Base-by-base conservation (phyloP, 1,139 yeast species). In the Pichia sp. region DNA sequence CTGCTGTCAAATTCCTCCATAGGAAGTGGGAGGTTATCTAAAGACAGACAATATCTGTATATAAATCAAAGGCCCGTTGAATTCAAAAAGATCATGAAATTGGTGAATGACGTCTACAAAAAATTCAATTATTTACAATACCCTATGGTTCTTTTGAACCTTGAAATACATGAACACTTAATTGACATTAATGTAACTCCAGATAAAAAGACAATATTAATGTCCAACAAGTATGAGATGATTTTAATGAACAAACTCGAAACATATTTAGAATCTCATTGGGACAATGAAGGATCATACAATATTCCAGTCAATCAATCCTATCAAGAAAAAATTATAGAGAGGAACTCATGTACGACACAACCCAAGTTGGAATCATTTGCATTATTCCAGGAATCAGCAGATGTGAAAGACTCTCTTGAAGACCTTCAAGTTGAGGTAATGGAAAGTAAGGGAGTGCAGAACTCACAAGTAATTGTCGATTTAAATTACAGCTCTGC, bases 151-250 rank as follows among this genome's bases (percentile, higher is more conserved):
- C 73, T 90, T 1, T 64, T 89, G 2, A 77, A 95, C 67, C 62
- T 93, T 40, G 65, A 66, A 8, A 68, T 90, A 11, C 76, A 78
- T 47, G 75, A 86, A 0, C 64, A 68, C 26, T 72, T 75, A 26
- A 69, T 88, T 41, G 99, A 93, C 70, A 77, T 93, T 19, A 93
- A 93, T 69, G 86, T 95, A 1, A 84, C 96, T 0, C 99, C 99
- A 0, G 97, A 93, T 66, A 93, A 93, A 66, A 74, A 95, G 49
- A 79, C 82, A 2, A 75, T 93, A 2, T 66, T 89, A 61, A 67
- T 93, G 1, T 92, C 86, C 55, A 76, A 82, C 5, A 54, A 40
- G 30, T 47, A 53, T 58, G 97, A 92, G 67, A 69, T 70, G 5
- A 68, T 71, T 13, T 67, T 90, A 1, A 63, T 87, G 8, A 87